These are phyloP conservation scores for Penicillium olsonii DNA, from an alignment of 2,329 filamentous ascomycete genomes.

Conservation along the genomic window DNA sequence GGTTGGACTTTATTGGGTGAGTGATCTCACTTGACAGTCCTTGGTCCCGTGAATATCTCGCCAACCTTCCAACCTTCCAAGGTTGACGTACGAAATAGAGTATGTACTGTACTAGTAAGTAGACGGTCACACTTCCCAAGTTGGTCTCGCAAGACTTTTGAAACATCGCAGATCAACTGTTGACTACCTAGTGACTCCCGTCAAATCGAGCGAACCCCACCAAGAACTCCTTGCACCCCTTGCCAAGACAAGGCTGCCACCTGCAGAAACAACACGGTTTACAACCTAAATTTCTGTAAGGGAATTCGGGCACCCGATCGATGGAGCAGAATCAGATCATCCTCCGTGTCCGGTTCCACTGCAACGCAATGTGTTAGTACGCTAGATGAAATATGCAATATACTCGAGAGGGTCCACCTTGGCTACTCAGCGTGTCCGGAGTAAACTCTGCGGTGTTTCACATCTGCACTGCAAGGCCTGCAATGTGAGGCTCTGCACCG, in stretches of 20 bases:
- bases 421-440: too few species aligned
- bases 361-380: not conserved
- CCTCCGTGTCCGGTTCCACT: slow-evolving; percentile 5
- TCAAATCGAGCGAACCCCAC: too few species aligned
- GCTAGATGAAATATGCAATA: not conserved
- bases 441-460: too few species aligned
- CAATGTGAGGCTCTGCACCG: not conserved
- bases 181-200: too few species aligned
- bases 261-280: not conserved
- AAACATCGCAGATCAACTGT: not conserved
- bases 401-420: not conserved
- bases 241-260: slow-evolving; percentile 1
- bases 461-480: not conserved
- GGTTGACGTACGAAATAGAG: too few species aligned
- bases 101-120: too few species aligned
- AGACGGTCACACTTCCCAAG: not conserved
- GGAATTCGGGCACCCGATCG: not conserved
- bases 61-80: too few species aligned
- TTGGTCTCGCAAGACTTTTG: not conserved
- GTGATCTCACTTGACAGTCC: not conserved
- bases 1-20: not conserved
- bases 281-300: not conserved
- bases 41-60: not conserved
- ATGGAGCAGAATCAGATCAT: not conserved
- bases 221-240: not conserved